A percentile compares a stretch with the other conserved stretches of the same genome.
phyloP scores from a whole-genome alignment of 2,329 filamentous ascomycete genomes.

The Nemania diffusa region DNA sequence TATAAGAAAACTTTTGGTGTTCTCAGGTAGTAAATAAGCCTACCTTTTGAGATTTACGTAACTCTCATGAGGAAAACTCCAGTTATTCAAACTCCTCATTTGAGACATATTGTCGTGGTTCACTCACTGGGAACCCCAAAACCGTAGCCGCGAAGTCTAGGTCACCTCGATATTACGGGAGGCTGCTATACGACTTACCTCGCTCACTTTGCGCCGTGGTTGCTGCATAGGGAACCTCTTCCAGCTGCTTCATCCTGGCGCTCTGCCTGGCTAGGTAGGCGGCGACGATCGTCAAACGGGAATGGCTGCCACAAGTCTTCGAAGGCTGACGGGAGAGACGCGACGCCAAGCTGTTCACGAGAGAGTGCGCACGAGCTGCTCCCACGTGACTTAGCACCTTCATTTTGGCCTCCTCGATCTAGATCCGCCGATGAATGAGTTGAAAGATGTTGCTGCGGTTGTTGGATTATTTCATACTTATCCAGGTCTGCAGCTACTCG shows the following conservation, averaged over 20 bases:
- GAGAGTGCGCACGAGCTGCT: background rate
- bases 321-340: background rate
- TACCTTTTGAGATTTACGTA: background rate
- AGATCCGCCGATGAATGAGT: background rate
- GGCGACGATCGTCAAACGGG: constrained; percentile 20
- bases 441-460: background rate
- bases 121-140: background rate
- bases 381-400: background rate
- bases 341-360: constrained; percentile 13
- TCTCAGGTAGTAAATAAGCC: no score
- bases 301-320: background rate
- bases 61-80: no score
- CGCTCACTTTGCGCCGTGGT: background rate
- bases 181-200: background rate
- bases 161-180: background rate
- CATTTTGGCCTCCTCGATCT: background rate
- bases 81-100: background rate
- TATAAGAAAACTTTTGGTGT: no score
- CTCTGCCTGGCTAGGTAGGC: constrained; percentile 37
- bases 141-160: background rate
- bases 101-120: background rate
- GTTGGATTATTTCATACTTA: background rate
- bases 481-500: background rate
- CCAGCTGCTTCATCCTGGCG: background rate
- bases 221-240: background rate